Evolutionary conservation across 345 rosid genomes (phyloP), one percentile per base, ranked within the genome.

Genomic region (Firmiana major): DNA sequence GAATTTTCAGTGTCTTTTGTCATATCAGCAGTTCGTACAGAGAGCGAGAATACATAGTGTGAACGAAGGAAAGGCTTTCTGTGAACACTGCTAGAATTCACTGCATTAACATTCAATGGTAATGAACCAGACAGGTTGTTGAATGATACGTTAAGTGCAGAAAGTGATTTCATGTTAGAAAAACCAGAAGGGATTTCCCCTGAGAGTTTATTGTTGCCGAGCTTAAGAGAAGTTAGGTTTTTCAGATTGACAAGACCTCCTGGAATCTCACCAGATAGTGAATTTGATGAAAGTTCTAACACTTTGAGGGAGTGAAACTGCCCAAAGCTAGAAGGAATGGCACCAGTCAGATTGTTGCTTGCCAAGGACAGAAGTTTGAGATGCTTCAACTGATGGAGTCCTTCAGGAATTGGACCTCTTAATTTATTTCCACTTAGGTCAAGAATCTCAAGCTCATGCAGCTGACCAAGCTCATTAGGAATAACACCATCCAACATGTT

Each of bases 41-140:
- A 78, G 55, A 86, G 63, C 46, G 89, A 85, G 71, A 83, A 86
- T 38, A 78, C 83, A 74, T 22, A 84, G 80, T 89, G 88, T 58
- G 91, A 89, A 53, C 40, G 89, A 45, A 89, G 75, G 75, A 75
- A 82, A n/a, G 86, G 88, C 73, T 85, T 87, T 59, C 88, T 84
- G 3, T 74, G 73, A 62, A 81, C 76, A 69, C 82, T 75, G 60
- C 80, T 84, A 81, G 87, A 85, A 77, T 84, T 86, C 73, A 83
- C 79, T 67, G 80, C 65, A 45, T 81, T 84, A 26, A 51, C 83
- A 40, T 85, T 86, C 16, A 64, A 34, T 53, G 91, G 88, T 77
- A 86, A 64, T 2, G 87, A 72, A 21, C 88, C 87, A 7, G 91
- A 89, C 21, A 88, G 55, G 82, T 86, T 82, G 77, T 86, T 87